Percentiles rank a stretch among this genome's conserved stretches.
phyloP scores from a whole-genome alignment of 208 protist genomes.

The Leishmania tropica region DNA sequence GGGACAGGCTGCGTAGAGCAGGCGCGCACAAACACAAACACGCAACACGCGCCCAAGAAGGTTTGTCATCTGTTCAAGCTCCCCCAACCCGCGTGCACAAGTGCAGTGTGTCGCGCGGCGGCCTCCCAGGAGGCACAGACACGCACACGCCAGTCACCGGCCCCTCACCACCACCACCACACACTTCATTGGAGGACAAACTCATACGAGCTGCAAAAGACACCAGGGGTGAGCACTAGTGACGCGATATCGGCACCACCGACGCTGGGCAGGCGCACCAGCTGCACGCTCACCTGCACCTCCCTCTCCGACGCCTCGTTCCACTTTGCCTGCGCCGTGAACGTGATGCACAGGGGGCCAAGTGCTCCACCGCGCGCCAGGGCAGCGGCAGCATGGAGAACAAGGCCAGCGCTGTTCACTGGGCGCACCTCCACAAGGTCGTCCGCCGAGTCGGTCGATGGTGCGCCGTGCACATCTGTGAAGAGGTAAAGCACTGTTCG shows the following conservation, averaged over 20 bases:
- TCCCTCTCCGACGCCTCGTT: slow-evolving; percentile 23
- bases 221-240: slow-evolving; percentile 34
- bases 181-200: slow-evolving; percentile 21
- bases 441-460: not conserved
- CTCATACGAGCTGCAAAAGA: slow-evolving; percentile 35
- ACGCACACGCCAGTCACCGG: not conserved
- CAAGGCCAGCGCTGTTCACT: slow-evolving; percentile 10
- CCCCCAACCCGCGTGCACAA: not conserved
- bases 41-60: not conserved
- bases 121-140: not conserved
- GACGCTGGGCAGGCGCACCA: slow-evolving; percentile 21
- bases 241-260: slow-evolving; percentile 7
- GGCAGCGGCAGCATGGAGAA: slow-evolving; percentile 10
- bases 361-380: not conserved
- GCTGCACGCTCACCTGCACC: slow-evolving; percentile 46
- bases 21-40: not conserved
- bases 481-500: slow-evolving; percentile 36
- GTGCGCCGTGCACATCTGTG: slow-evolving; percentile 11
- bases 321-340: slow-evolving; percentile 37
- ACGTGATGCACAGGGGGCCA: slow-evolving; percentile 10
- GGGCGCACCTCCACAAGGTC: slow-evolving; percentile 23
- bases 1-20: not conserved
- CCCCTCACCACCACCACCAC: too few relatives aligned
- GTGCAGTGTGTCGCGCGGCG: not conserved
- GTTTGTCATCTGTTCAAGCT: not conserved